These are phyloP conservation scores for Saccharum spontaneum DNA, from an alignment of 176 grass and related monocot genomes.

Conservation along the genomic window DNA sequence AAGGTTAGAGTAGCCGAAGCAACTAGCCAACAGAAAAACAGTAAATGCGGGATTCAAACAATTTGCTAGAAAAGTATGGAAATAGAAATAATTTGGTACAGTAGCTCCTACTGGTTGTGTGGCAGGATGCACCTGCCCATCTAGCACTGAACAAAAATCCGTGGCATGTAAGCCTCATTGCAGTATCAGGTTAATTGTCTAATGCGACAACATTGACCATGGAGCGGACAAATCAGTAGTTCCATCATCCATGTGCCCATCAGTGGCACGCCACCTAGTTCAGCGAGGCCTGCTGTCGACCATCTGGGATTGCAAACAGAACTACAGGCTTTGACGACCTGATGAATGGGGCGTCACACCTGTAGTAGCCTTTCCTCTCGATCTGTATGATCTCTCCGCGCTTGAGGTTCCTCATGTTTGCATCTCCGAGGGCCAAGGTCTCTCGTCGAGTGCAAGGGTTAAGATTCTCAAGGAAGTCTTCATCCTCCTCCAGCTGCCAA, in stretches of 20 bases:
- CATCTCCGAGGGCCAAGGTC: constrained; percentile 63
- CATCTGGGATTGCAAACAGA: constrained; percentile 83
- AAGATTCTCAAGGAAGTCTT: constrained; percentile 81
- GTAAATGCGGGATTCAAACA: too few species aligned
- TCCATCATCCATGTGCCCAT: background rate
- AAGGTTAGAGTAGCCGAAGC: too few species aligned
- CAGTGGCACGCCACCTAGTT: constrained; percentile 21
- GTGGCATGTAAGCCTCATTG: too few species aligned
- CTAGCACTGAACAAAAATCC: too few species aligned
- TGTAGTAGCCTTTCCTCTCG: constrained; percentile 85
- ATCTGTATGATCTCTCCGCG: constrained; percentile 73
- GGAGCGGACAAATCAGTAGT: too few species aligned
- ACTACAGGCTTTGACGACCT: constrained; percentile 67
- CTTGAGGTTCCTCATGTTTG: constrained; percentile 75
- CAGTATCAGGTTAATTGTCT: too few species aligned
- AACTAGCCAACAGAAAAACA: too few species aligned
- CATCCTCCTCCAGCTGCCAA: constrained; percentile 80
- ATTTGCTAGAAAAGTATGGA: too few species aligned
- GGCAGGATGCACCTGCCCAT: too few species aligned
- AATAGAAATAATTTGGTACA: too few species aligned
- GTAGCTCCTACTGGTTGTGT: too few species aligned
- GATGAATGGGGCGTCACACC: constrained; percentile 70
- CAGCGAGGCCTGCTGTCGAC: constrained; percentile 54
- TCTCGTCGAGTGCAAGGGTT: constrained; percentile 75
- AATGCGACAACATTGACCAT: too few species aligned